Conservation (phyloP, 345 rosid species). For the Syzygium aromaticum region DNA sequence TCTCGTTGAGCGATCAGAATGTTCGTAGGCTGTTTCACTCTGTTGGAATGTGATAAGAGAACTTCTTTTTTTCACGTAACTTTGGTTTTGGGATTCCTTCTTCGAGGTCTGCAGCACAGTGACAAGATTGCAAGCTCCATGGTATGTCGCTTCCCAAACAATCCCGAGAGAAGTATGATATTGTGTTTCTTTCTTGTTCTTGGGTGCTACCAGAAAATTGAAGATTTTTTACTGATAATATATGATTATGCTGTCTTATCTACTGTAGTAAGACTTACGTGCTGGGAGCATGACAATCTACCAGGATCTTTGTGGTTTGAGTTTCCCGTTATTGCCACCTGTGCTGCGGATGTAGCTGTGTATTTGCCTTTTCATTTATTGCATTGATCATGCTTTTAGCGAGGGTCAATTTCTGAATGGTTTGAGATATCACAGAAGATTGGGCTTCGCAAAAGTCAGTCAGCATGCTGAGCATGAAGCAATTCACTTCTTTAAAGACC, state of each 20-base stretch:
- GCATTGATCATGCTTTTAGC: neutral
- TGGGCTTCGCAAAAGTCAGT: neutral
- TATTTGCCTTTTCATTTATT: neutral
- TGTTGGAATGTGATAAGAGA: neutral
- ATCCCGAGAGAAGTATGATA: neutral
- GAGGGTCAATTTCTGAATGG: neutral
- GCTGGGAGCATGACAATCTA: neutral
- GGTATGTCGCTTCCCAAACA: neutral
- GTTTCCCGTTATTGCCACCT: neutral
- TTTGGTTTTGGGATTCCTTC: neutral
- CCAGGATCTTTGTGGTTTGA: neutral
- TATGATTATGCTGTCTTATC: neutral
- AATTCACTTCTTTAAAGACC: neutral
- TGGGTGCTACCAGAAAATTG: fast-evolving
- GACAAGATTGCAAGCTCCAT: neutral
- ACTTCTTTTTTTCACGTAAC: neutral
- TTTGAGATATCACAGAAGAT: neutral
- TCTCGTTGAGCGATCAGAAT: fast-evolving
- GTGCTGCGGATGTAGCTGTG: neutral
- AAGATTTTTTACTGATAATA: neutral
- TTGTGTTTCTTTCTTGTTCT: neutral
- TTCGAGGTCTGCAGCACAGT: neutral
- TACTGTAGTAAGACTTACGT: neutral
- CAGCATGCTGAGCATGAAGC: neutral
- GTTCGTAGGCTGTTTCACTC: neutral